These are phyloP conservation scores for Pyrus communis DNA, from an alignment of 306 rosid species.

Conservation along the genomic window DNA sequence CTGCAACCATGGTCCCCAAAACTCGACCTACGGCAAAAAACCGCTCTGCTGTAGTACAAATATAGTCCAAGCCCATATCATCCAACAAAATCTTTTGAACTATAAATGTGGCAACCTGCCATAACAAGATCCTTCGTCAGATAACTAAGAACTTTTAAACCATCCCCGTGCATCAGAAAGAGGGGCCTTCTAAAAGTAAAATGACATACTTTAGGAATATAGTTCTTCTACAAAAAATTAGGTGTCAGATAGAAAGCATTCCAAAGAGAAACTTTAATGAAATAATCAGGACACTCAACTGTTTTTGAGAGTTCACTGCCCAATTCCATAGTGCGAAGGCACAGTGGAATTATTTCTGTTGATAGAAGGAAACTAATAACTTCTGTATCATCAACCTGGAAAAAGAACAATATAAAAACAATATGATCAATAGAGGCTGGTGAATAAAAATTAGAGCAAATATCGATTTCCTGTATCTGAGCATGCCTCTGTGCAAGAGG, in stretches of 20 bases:
- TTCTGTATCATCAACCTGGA: conserved; percentile 73
- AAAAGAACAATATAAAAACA: background rate
- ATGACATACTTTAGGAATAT: background rate
- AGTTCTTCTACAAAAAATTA: background rate
- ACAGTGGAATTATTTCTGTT: conserved; percentile 71
- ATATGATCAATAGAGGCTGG: background rate
- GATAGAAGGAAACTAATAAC: conserved; percentile 77
- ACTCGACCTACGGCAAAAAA: conserved; percentile 62
- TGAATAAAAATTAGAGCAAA: background rate
- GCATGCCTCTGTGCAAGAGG: background rate
- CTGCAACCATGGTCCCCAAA: conserved; percentile 52
- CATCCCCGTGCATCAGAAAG: background rate
- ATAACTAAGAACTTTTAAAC: conserved; percentile 10
- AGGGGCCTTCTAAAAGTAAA: background rate
- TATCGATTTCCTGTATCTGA: background rate
- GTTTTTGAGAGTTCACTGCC: conserved; percentile 81
- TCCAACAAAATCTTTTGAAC: conserved; percentile 74
- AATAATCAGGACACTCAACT: conserved; percentile 46
- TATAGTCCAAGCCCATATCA: conserved; percentile 68
- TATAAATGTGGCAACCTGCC: conserved; percentile 81
- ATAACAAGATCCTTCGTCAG: conserved; percentile 20
- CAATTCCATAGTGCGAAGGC: conserved; percentile 90
- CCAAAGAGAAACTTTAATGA: background rate
- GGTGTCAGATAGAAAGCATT: background rate
- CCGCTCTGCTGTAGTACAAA: conserved; percentile 65